Evolutionary conservation across 78 protist species (phyloP).

Genomic region (Diacronema lutheri): DNA sequence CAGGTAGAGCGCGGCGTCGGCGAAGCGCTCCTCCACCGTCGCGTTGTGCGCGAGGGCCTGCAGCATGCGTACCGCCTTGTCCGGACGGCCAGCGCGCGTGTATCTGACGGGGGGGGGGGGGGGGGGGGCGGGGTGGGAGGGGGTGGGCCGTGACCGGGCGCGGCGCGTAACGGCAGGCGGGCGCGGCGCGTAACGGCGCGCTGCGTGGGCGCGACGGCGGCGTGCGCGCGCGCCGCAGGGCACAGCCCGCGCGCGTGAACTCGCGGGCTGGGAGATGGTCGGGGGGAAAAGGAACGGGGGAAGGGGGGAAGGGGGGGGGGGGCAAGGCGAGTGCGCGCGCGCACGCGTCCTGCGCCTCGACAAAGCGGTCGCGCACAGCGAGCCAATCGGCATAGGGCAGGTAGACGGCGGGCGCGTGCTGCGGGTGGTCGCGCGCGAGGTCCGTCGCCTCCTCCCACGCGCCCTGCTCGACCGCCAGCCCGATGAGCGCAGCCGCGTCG

Average conservation of each 20-base stretch:
- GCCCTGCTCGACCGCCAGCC: conserved; percentile 33
- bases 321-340: too few species aligned
- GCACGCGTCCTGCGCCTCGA: conserved; percentile 70
- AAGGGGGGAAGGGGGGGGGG: too few species aligned
- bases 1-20: conserved; percentile 45
- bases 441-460: conserved; percentile 71
- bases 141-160: too few species aligned
- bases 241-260: too few species aligned
- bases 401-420: conserved; percentile 21
- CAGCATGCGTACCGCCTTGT: conserved; percentile 43
- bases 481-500: conserved; percentile 36
- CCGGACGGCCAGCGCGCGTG: conserved; percentile 39
- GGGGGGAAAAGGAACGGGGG: too few species aligned
- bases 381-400: conserved; percentile 74
- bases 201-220: too few species aligned
- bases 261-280: too few species aligned
- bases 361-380: conserved; percentile 52
- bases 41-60: conserved; percentile 53
- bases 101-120: too few species aligned
- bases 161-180: too few species aligned
- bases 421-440: conserved; percentile 12
- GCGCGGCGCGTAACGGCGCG: too few species aligned
- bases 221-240: too few species aligned
- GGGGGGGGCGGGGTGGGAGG: too few species aligned
- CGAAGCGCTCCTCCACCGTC: conserved; percentile 33